Conservation (phyloP, 2,329 filamentous ascomycete species). For the Cladorrhinum sp. region DNA sequence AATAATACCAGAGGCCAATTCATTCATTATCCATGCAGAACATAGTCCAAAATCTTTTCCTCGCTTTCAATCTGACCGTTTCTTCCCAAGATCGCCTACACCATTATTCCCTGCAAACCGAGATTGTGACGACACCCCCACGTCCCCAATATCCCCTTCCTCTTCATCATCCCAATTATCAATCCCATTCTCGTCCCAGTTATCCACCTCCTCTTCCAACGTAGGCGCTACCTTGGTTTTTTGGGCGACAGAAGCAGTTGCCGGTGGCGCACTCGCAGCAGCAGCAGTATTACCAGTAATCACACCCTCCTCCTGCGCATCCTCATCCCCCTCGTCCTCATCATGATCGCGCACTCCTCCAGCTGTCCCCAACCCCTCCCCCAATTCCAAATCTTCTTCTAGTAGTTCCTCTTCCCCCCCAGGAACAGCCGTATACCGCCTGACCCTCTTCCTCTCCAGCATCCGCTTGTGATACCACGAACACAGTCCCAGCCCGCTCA, state of each 20-base stretch:
- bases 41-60: neutral
- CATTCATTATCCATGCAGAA: neutral
- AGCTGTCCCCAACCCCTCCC: slow-evolving; percentile 47
- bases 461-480: slow-evolving; percentile 94
- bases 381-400: slow-evolving; percentile 73
- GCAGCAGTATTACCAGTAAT: slow-evolving; percentile 15
- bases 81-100: slow-evolving; percentile 24
- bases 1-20: neutral
- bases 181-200: slow-evolving; percentile 83
- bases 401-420: slow-evolving; percentile 57
- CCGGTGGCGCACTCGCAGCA: neutral
- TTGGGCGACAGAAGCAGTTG: neutral
- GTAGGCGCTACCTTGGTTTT: slow-evolving; percentile 32
- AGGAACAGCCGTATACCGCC: slow-evolving; percentile 68
- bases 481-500: slow-evolving; percentile 68
- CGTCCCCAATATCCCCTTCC: slow-evolving; percentile 34
- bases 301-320: slow-evolving; percentile 19
- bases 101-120: slow-evolving; percentile 17
- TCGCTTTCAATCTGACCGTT: slow-evolving; percentile 29
- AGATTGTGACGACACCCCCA: slow-evolving; percentile 13
- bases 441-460: slow-evolving; percentile 79
- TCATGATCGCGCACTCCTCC: slow-evolving; percentile 33
- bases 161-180: slow-evolving; percentile 58
- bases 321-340: slow-evolving; percentile 62
- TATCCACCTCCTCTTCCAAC: slow-evolving; percentile 81